Conservation (phyloP, 2,329 filamentous ascomycete genomes). For the Paecilomyces formosus region DNA sequence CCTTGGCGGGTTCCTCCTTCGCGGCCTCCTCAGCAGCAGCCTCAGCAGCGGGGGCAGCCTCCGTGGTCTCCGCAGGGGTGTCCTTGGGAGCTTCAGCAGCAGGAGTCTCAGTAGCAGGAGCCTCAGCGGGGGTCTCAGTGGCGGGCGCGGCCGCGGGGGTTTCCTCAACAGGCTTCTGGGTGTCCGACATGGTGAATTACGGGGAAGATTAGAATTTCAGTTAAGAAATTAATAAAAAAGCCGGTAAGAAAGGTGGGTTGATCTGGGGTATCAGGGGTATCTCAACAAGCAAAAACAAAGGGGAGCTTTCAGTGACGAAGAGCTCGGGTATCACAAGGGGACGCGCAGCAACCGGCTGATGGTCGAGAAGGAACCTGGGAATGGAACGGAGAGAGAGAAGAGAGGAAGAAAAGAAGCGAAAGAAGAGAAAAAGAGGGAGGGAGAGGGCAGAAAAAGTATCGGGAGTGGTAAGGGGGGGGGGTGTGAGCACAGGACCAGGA, state of each 20-base stretch:
- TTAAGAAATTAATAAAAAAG: background rate
- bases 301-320: slow-evolving; percentile 19
- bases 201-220: slow-evolving; percentile 10
- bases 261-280: slow-evolving; percentile 19
- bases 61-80: slow-evolving; percentile 15
- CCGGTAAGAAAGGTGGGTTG: slow-evolving; percentile 1
- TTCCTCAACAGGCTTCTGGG: slow-evolving; percentile 63
- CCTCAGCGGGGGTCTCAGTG: slow-evolving; percentile 22
- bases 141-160: slow-evolving; percentile 28
- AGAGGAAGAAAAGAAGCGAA: slow-evolving; percentile 8
- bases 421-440: slow-evolving; percentile 11
- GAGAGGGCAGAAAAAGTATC: slow-evolving; percentile 8
- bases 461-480: slow-evolving; percentile 7
- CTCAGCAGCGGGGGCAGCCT: slow-evolving; percentile 17
- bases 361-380: slow-evolving; percentile 1
- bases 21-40: slow-evolving; percentile 28
- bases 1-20: slow-evolving; percentile 28
- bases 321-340: slow-evolving; percentile 32
- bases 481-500: slow-evolving; percentile 12
- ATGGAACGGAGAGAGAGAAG: slow-evolving; percentile 2
- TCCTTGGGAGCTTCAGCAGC: slow-evolving; percentile 20
- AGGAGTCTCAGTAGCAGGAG: slow-evolving; percentile 26
- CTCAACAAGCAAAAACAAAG: slow-evolving; percentile 20
- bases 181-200: slow-evolving; percentile 60
- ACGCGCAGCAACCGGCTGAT: slow-evolving; percentile 4